phyloP scores from a whole-genome alignment of 257 asterid genomes.

The Salvia splendens region DNA sequence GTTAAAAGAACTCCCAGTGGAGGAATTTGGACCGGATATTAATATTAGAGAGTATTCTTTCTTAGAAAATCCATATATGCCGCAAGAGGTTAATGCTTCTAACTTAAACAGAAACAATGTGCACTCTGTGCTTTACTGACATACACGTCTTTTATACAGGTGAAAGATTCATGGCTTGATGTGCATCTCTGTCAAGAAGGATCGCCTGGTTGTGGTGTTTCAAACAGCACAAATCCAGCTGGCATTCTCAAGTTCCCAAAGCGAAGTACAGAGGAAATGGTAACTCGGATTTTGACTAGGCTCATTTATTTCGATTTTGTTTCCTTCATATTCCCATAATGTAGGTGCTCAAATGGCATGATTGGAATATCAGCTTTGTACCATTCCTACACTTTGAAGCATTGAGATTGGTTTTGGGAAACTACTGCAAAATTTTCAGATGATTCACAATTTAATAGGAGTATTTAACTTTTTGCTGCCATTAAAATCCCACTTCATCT shows the following conservation, averaged over 20 bases:
- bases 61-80: conserved; percentile 75
- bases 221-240: conserved; percentile 56
- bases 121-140: conserved; percentile 23
- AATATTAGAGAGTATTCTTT: conserved; percentile 83
- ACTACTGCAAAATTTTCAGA: neutral
- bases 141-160: conserved; percentile 49
- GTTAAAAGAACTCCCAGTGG: conserved; percentile 70
- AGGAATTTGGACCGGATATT: conserved; percentile 80
- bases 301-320: neutral
- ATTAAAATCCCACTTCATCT: neutral
- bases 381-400: too few species aligned
- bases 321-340: conserved; percentile 4
- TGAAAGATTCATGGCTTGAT: conserved; percentile 88
- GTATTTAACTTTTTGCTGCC: neutral
- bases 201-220: conserved; percentile 66
- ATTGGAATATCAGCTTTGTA: neutral
- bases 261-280: conserved; percentile 76
- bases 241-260: conserved; percentile 79
- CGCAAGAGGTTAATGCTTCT: conserved; percentile 57
- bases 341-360: neutral
- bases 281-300: conserved; percentile 36
- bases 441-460: neutral
- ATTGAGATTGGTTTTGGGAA: too few species aligned
- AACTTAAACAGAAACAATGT: conserved; percentile 1
- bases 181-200: conserved; percentile 92